These are phyloP conservation scores for Kodamaea nitidulidarum DNA, from an alignment of 805 yeast genomes.

Conservation along the genomic window DNA sequence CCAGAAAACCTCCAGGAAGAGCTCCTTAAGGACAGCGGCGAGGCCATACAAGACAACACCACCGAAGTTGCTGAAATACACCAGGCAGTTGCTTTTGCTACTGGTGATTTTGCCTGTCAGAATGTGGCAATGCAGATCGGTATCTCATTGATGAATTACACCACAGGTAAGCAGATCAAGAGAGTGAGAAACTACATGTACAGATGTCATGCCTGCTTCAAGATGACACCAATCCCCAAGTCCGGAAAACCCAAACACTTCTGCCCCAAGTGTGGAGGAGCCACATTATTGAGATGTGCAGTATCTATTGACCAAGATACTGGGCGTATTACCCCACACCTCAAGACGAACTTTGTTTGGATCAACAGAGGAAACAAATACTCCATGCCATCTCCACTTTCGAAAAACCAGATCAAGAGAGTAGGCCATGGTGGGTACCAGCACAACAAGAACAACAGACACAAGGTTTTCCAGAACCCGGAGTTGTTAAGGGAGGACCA, in stretches of 20 bases:
- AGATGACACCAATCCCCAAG: constrained; percentile 71
- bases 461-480: constrained; percentile 45
- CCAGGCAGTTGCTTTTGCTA: constrained; percentile 73
- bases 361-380: constrained; percentile 79
- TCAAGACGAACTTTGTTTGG: constrained; percentile 93
- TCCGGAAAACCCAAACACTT: constrained; percentile 77
- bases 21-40: constrained; percentile 63
- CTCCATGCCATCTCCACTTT: constrained; percentile 82
- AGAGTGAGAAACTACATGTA: constrained; percentile 88
- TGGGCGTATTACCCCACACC: constrained; percentile 82
- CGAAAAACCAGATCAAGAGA: constrained; percentile 65
- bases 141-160: constrained; percentile 74
- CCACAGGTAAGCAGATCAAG: constrained; percentile 79
- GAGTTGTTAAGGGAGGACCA: constrained; percentile 83
- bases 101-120: constrained; percentile 97
- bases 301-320: constrained; percentile 76
- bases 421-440: constrained; percentile 79
- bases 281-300: constrained; percentile 83
- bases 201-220: constrained; percentile 96
- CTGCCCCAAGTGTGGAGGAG: constrained; percentile 95
- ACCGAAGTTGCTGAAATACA: constrained; percentile 24
- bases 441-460: constrained; percentile 61
- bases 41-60: constrained; percentile 43
- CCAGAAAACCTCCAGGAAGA: constrained; percentile 76
- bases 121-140: constrained; percentile 92